Base-by-base conservation (phyloP, 225 moss, liverwort and hornwort species). In the Bryoerythrophyllum caledonicum region DNA sequence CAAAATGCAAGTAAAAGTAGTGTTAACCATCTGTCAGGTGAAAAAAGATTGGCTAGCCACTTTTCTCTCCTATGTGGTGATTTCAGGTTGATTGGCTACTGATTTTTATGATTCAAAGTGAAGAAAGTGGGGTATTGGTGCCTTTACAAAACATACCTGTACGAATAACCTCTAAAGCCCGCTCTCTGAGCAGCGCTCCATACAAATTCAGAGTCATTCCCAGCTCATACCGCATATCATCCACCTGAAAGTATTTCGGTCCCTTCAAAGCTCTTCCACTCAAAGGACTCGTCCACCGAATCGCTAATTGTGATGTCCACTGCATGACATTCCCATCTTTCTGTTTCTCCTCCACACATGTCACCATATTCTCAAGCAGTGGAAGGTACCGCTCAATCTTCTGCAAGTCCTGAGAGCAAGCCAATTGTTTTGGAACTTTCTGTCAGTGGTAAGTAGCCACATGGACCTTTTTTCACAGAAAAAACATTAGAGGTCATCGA, bases 281-380 rank as follows among this genome's bases (percentile, higher is more conserved):
- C 63, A 97, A 78, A 60, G 94, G 86, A 67, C 92, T 94, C 56
- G 92, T 91, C 96, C 96, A 97, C 32, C 91, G 90, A 54, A 97
- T 87, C 52, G 82, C 87, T 46, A 94, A 80, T 63, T 89, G 90
- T 0, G 87, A 77, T 0, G 94, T 97, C 92, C 96, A 97, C 61
- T 85, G 90, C 8, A 75, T 57, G 5, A 91, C 86, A 53, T 85
- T 81, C 0, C 78, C 63, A 19, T 90, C 90, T 8, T 54, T 65
- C 63, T 77, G 82, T 62, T 72, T 94, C 73, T 70, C 88, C 86
- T 93, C 84, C 78, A 85, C 52, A 10, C 58, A 80, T 2, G 53
- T 44, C 54, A 80, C 88, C 78, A 97, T 78, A 69, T 97, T 97
- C 68, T 94, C 94, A 15, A 97, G 84, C 72, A 94, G 70, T 1